Base-by-base conservation (phyloP, 1,139 yeast genomes). In the Hansenula lynferdii region DNA sequence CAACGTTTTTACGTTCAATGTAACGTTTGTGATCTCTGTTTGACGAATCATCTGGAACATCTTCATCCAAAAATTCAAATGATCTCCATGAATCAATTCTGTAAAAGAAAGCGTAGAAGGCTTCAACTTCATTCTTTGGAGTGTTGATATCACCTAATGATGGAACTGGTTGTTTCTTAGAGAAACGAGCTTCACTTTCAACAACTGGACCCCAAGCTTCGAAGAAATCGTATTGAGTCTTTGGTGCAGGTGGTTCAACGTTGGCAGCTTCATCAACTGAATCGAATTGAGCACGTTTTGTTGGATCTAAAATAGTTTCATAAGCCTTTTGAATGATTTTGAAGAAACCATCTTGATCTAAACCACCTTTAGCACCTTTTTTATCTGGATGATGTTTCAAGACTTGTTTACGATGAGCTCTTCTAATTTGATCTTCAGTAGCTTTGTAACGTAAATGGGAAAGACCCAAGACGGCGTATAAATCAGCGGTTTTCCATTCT, bases 11-110 rank as follows among this genome's bases (percentile, higher is more conserved):
- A 75, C 92, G 87, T 72, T 92, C 98, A 56, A 90, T 84, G 72
- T 89, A 86, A 72, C 99, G 95, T 75, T 92, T 92, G 77, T 92
- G 95, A 65, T 92, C 98, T 76, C 99, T 89, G 80, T 92, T 94
- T 48, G 96, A 86, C 47, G 97, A 85, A 69, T 92, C 99, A 72
- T 92, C 99, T 51, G 99, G 99, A 59, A 90, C 97, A 63, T 92
- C 99, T 72, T 92, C 98, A 61, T 92, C 99, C 64, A 90, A 79
- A 70, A 90, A 92, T 71, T 92, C 99, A 61, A 92, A 92, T 34
- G 96, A 74, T 74, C 96, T 87, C 99, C 99, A 92, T 24, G 98
- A 92, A 64, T 92, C 97, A 56, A 92, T 87, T 64, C 85, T 84
- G 67, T 89, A 89, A 92, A 94, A 92, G 75, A 86, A 87, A 43